A percentile compares a stretch with the other conserved stretches of the same genome.
phyloP scores from a whole-genome alignment of 306 rosid species.

The Lagenaria siceraria region DNA sequence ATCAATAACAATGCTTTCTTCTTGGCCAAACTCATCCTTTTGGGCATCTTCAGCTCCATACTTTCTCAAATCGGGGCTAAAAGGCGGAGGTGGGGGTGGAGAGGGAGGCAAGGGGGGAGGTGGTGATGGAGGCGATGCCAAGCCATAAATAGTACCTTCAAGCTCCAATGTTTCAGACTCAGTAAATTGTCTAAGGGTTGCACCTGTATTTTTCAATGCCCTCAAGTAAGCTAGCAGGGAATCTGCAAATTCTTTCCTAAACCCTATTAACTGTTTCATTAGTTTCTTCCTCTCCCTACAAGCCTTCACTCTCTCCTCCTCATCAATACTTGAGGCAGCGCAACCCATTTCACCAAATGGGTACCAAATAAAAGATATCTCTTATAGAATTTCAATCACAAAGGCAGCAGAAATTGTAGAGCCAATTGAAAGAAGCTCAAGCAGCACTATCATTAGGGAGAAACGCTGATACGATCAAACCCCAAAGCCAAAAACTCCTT shows the following conservation, averaged over 20 bases:
- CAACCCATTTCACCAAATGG: slow-evolving; percentile 54
- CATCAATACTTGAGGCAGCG: slow-evolving; percentile 50
- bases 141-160: slow-evolving; percentile 30
- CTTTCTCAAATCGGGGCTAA: slow-evolving; percentile 37
- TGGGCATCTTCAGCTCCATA: slow-evolving; percentile 6
- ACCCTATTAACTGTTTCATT: slow-evolving; percentile 50
- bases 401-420: neutral
- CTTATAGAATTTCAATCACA: neutral
- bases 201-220: slow-evolving; percentile 68
- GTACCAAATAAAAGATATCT: neutral
- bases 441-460: neutral
- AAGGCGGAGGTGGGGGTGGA: slow-evolving; percentile 55
- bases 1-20: slow-evolving; percentile 27
- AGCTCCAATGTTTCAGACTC: slow-evolving; percentile 69
- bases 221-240: slow-evolving; percentile 55
- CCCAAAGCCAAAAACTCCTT: neutral
- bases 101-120: slow-evolving; percentile 34
- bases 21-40: slow-evolving; percentile 15
- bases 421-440: neutral
- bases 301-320: slow-evolving; percentile 49
- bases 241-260: slow-evolving; percentile 70
- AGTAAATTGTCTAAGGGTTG: slow-evolving; percentile 71
- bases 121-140: slow-evolving; percentile 44
- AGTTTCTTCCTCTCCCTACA: slow-evolving; percentile 74
- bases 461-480: neutral